Percentiles rank a stretch among this genome's conserved stretches.
Evolutionary conservation across 164 flowering plant genomes (phyloP).

Genomic region (Nymphaea colorata): DNA sequence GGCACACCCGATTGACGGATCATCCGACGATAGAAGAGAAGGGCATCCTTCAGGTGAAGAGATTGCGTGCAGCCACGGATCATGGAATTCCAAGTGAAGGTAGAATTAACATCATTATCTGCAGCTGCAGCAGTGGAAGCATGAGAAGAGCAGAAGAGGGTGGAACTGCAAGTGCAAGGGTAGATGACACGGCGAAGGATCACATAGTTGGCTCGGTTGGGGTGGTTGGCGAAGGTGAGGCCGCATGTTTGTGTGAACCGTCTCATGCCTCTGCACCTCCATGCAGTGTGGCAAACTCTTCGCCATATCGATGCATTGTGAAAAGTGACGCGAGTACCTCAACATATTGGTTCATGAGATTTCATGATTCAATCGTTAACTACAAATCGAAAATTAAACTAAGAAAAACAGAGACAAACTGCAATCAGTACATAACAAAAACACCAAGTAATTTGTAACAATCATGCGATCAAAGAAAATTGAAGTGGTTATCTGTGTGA

Average conservation of each 20-base stretch:
- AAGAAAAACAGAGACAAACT: no score
- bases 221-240: not conserved
- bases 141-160: not conserved
- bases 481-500: no score
- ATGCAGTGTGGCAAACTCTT: not conserved
- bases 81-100: slow-evolving; percentile 8
- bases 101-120: not conserved
- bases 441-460: no score
- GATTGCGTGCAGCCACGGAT: slow-evolving; percentile 5
- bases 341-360: no score
- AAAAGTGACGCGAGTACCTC: no score
- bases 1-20: slow-evolving; percentile 2
- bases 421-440: no score
- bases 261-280: not conserved
- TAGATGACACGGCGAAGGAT: not conserved
- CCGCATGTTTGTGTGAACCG: not conserved
- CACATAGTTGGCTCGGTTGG: not conserved
- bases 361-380: no score
- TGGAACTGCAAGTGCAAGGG: not conserved
- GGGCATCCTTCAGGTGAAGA: not conserved
- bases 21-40: slow-evolving; percentile 5
- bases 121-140: no score
- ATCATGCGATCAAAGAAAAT: no score
- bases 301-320: no score
- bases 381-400: no score